These are phyloP conservation scores for Bipolaris bicolor DNA, from an alignment of 2,329 filamentous ascomycete genomes.

Conservation along the genomic window DNA sequence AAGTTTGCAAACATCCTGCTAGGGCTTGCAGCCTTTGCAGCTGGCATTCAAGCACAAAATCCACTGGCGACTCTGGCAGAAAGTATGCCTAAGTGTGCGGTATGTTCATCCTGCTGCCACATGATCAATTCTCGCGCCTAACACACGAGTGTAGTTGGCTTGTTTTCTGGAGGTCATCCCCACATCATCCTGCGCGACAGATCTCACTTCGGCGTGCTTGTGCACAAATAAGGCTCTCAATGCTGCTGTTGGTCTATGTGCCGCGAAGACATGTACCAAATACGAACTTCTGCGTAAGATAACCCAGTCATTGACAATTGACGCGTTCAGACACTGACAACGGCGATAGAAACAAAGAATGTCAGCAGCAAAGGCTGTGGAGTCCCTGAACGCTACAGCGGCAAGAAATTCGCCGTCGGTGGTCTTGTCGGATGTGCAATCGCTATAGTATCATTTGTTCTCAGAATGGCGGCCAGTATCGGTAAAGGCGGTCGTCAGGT, in stretches of 20 bases:
- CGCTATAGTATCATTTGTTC: constrained; percentile 41
- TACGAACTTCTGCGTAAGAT: constrained; percentile 42
- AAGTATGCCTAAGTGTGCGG: constrained; percentile 25
- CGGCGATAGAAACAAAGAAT: constrained; percentile 45
- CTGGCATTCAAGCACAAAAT: constrained; percentile 20
- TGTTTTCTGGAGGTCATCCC: constrained; percentile 34
- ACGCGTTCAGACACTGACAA: neutral
- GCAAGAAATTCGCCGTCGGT: constrained; percentile 34
- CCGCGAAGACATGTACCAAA: constrained; percentile 44
- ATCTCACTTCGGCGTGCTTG: constrained; percentile 48
- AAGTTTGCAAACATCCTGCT: constrained; percentile 7
- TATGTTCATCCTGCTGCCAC: constrained; percentile 10
- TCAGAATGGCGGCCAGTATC: constrained; percentile 46
- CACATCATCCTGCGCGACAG: constrained; percentile 46
- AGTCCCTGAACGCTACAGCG: constrained; percentile 44
- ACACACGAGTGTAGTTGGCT: constrained; percentile 19
- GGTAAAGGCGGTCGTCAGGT: constrained; percentile 42
- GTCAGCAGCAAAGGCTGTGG: constrained; percentile 46
- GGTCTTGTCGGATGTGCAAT: constrained; percentile 39
- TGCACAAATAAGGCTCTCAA: constrained; percentile 48
- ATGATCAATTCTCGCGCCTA: neutral
- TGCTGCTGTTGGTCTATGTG: constrained; percentile 42
- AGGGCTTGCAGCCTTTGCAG: constrained; percentile 9
- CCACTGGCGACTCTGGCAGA: constrained; percentile 18
- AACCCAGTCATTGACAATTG: neutral